Percentiles rank a stretch among this genome's conserved stretches.
phyloP scores from a whole-genome alignment of 805 yeast genomes.

The Hanseniaspora jakobsenii region DNA sequence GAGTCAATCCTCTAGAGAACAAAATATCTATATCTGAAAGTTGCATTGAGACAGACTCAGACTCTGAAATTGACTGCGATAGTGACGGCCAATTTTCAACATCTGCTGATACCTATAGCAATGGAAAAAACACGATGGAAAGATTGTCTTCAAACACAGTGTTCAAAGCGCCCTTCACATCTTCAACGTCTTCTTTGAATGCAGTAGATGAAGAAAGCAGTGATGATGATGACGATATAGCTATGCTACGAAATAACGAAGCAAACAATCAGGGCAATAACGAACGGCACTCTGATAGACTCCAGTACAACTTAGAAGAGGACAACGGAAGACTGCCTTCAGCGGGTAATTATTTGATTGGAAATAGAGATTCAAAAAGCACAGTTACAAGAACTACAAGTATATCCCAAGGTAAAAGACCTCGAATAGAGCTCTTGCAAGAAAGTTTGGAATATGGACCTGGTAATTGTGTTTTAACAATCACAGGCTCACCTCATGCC shows the following conservation, averaged over 20 bases:
- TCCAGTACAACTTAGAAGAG: not conserved
- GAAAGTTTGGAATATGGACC: not conserved
- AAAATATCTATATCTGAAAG: slow-evolving; percentile 11
- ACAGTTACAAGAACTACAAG: slow-evolving; percentile 8
- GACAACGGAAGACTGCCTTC: slow-evolving; percentile 11
- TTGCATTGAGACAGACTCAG: slow-evolving; percentile 11
- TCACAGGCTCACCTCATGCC: not conserved
- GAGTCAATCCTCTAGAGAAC: not conserved
- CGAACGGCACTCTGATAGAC: not conserved
- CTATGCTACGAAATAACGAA: not conserved
- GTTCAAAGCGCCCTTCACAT: not conserved
- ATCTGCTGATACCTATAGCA: not conserved
- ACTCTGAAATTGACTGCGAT: not conserved
- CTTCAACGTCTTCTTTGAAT: slow-evolving; percentile 2
- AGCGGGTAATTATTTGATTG: slow-evolving; percentile 9
- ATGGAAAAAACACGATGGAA: not conserved
- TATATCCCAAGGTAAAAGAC: slow-evolving; percentile 7
- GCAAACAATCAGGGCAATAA: not conserved
- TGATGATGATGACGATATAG: not conserved
- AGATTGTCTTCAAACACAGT: too few species aligned
- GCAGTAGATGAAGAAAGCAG: not conserved
- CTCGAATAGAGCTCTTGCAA: not conserved
- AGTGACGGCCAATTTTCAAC: not conserved
- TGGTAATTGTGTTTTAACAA: not conserved
- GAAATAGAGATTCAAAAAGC: slow-evolving; percentile 1